Evolutionary conservation across 106 monocot species (phyloP).

Genomic region (Platanthera zijinensis): DNA sequence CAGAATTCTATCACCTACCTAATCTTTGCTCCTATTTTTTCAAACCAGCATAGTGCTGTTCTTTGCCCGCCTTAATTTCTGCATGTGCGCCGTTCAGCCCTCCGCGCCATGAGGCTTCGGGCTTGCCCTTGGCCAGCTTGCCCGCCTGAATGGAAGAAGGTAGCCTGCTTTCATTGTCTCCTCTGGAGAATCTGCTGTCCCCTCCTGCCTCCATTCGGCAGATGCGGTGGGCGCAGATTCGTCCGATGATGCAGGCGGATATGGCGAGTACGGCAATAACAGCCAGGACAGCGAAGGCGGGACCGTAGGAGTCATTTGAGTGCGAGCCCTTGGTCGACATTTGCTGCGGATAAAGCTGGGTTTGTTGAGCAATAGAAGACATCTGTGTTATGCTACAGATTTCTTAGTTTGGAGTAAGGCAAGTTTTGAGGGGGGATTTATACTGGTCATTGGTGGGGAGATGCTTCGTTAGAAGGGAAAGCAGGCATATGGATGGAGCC

Average conservation of each 20-base stretch:
- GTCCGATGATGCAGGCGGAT: slow-evolving; percentile 6
- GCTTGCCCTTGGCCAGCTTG: background rate
- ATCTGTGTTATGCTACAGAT: background rate
- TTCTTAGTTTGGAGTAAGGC: background rate
- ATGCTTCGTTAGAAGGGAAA: too few relatives aligned
- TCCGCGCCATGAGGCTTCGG: background rate
- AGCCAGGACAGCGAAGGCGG: slow-evolving; percentile 16
- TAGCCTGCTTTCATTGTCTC: background rate
- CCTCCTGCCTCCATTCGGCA: background rate
- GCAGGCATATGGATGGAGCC: too few relatives aligned
- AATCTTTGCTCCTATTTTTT: background rate
- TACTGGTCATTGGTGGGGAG: too few relatives aligned
- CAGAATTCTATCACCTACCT: too few relatives aligned
- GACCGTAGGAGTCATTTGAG: slow-evolving; percentile 14
- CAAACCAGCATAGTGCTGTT: background rate
- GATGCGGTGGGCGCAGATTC: slow-evolving; percentile 11
- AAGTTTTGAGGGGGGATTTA: background rate
- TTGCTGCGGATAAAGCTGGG: background rate
- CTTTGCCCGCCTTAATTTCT: background rate
- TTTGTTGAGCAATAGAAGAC: slow-evolving; percentile 8
- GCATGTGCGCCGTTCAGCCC: background rate
- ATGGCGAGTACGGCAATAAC: slow-evolving; percentile 9
- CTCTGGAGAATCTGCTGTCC: background rate
- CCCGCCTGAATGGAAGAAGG: background rate
- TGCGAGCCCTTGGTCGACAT: background rate